phyloP scores from a whole-genome alignment of 1,139 yeast species.

The Diutina rugosa region DNA sequence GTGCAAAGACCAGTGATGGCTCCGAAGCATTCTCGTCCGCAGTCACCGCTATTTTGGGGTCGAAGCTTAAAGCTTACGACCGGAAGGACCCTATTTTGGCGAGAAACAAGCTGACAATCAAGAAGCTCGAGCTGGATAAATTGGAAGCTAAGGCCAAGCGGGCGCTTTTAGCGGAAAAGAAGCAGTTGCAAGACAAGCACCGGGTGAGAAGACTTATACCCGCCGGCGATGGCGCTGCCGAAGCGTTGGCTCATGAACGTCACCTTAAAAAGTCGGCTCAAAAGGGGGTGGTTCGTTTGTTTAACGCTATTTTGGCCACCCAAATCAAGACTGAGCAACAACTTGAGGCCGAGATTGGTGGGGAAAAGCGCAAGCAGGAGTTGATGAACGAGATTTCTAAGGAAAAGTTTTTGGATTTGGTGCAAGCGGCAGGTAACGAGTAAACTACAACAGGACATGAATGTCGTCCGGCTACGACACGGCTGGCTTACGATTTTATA shows the following conservation, averaged over 20 bases:
- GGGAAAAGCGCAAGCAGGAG: constrained; percentile 40
- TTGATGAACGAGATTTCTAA: constrained; percentile 71
- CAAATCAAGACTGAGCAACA: constrained; percentile 49
- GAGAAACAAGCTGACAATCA: constrained; percentile 54
- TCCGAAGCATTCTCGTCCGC: constrained; percentile 71
- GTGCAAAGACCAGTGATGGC: constrained; percentile 49
- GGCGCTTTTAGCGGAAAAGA: constrained; percentile 60
- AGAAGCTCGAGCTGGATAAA: constrained; percentile 68
- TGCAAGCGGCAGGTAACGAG: constrained; percentile 59
- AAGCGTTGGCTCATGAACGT: constrained; percentile 55
- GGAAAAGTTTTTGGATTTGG: constrained; percentile 80
- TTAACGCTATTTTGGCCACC: constrained; percentile 81
- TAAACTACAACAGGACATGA: not conserved
- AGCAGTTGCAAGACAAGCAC: constrained; percentile 49
- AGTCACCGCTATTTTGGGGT: constrained; percentile 69
- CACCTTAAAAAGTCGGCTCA: constrained; percentile 76
- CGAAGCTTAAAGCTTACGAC: constrained; percentile 79
- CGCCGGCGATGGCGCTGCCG: constrained; percentile 39
- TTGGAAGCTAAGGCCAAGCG: constrained; percentile 76
- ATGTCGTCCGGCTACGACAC: not conserved
- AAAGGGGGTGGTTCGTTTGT: constrained; percentile 82
- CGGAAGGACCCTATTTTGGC: constrained; percentile 84
- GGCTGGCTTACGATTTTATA: not conserved
- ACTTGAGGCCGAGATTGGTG: constrained; percentile 20
- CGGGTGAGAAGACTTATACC: constrained; percentile 63